Conservation (phyloP, 2,329 filamentous ascomycete genomes). For the Emergomyces orientalis region DNA sequence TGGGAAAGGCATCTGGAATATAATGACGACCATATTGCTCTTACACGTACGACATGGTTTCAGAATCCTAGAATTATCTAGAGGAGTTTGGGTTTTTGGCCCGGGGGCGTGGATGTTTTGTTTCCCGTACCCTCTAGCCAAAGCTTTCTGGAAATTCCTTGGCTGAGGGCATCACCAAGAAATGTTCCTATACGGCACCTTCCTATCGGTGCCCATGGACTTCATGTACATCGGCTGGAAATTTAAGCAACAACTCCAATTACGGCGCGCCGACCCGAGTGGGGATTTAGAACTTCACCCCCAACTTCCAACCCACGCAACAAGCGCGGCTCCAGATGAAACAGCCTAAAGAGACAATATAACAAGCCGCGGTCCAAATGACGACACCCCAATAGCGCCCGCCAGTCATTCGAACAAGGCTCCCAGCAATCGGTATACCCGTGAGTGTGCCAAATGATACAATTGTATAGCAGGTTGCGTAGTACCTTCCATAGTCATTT, state of each 20-base stretch:
- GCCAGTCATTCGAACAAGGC: slow-evolving; percentile 16
- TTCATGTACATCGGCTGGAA: not conserved
- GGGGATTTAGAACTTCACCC: not conserved
- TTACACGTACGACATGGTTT: not conserved
- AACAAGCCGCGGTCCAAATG: slow-evolving; percentile 20
- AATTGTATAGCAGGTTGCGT: slow-evolving; percentile 22
- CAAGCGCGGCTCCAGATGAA: slow-evolving; percentile 21
- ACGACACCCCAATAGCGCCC: slow-evolving; percentile 17
- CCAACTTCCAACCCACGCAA: slow-evolving; percentile 18
- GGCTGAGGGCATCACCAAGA: not conserved
- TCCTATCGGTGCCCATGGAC: not conserved
- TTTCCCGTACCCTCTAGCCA: no score
- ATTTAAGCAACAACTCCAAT: not conserved
- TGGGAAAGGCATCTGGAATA: not conserved
- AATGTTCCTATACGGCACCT: not conserved
- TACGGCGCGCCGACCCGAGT: not conserved
- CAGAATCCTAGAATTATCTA: not conserved
- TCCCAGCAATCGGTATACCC: slow-evolving; percentile 22
- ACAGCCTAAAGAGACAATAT: slow-evolving; percentile 15
- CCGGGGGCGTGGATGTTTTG: no score
- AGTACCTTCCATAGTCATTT: slow-evolving; percentile 22
- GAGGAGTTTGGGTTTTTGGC: not conserved
- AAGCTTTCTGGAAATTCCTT: not conserved
- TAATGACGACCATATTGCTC: not conserved
- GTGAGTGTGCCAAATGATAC: slow-evolving; percentile 19